Base-by-base conservation (phyloP, 768 basidiomycete species). In the Coprinopsis marcescibilis region DNA sequence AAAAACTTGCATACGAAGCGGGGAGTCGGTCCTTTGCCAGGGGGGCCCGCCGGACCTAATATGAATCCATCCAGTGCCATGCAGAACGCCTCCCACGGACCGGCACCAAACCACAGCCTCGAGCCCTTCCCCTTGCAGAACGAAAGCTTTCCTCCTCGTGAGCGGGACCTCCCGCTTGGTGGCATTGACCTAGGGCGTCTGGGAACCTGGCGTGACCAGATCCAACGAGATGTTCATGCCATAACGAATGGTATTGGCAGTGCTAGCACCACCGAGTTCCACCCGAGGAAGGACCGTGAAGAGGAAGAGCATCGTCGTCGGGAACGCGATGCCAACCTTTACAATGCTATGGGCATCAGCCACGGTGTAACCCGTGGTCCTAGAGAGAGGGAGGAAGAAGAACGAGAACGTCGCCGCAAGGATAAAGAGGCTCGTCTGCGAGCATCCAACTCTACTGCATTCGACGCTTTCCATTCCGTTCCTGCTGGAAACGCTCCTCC, bases 1-100 rank as follows among this genome's bases (percentile, higher is more conserved):
- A 99, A 99, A 78, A 98, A 99, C 60, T 66, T 99, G 30, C 95
- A 99, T 60, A 95, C 93, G 15, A 96, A 95, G 70, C 74, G 90
- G 30, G 88, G 88, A 2, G 83, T 91, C 19, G 89, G 89, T n/a
- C 80, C 80, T 4, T 70, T 80, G 15, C 69, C 69, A 27, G 69
- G 65, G n/a, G 48, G 61, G 11, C 57, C 55, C 27, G 52, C 60
- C 47, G 65, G 65, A 37, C 48, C 32, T 15, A 39, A 45, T 35
- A 46, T 45, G 17, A 49, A 52, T 33, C 32, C 45, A n/a, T 56
- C 52, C 30, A 56, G 50, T 11, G 39, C 36, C 50, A 57, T 46
- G 45, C 61, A 39, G 55, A 61, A 46, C 17, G 36, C 45, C 33
- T 13, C 53, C 2, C 23, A 51, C 40, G 45, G 41, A 44, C 13